Percentiles rank a stretch among this genome's conserved stretches.
Conservation (phyloP, 176 grass and related monocot species). For the Eleusine coracana region DNA sequence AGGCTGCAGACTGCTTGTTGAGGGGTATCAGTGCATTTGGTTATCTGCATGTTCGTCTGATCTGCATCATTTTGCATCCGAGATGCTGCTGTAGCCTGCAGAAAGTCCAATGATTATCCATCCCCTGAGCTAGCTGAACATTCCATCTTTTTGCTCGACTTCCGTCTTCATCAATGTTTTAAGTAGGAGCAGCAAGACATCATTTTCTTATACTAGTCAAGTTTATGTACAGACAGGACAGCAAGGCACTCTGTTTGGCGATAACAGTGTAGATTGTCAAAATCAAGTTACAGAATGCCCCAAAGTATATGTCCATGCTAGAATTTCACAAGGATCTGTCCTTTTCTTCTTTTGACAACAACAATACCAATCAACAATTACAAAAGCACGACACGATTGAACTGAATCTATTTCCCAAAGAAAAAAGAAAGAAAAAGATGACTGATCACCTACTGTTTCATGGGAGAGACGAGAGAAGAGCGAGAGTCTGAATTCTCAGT, state of each 20-base stretch:
- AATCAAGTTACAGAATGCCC: background rate
- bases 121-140: slow-evolving; percentile 7
- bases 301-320: slow-evolving; percentile 22
- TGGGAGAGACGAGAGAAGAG: slow-evolving; percentile 9
- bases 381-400: slow-evolving; percentile 22
- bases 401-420: slow-evolving; percentile 30
- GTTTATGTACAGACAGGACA: background rate
- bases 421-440: background rate
- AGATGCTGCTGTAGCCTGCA: background rate
- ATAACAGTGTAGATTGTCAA: background rate
- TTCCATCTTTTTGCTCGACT: background rate
- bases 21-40: background rate
- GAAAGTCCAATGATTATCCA: background rate
- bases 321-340: slow-evolving; percentile 23
- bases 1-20: slow-evolving; percentile 36
- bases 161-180: background rate
- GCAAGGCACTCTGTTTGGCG: background rate
- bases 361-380: slow-evolving; percentile 46
- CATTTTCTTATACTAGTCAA: background rate
- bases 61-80: slow-evolving; percentile 12
- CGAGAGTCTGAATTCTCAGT: slow-evolving; percentile 4
- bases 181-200: background rate
- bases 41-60: background rate
- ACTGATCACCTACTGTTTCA: slow-evolving; percentile 14
- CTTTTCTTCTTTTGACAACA: slow-evolving; percentile 17